These are phyloP conservation scores for Podila minutissima DNA, from an alignment of 192 early-diverging fungal genomes.

Conservation along the genomic window DNA sequence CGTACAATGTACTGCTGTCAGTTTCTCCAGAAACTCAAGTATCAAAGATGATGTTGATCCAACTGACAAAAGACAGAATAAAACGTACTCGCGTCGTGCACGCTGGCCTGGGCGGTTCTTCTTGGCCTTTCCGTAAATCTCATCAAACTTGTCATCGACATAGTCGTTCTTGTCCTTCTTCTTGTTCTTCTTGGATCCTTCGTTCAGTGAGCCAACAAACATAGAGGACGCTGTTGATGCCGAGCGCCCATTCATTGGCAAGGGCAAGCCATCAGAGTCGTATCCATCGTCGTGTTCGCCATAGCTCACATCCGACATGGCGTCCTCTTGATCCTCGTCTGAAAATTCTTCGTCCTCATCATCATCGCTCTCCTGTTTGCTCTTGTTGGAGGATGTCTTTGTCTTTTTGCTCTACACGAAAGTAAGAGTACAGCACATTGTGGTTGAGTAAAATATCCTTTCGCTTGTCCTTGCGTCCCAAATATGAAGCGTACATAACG, in stretches of 20 bases:
- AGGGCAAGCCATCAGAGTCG: slow-evolving; percentile 45
- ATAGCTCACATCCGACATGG: slow-evolving; percentile 32
- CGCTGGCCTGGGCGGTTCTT: slow-evolving; percentile 69
- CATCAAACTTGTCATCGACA: slow-evolving; percentile 58
- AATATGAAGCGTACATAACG: no score
- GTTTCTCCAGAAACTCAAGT: slow-evolving; percentile 2
- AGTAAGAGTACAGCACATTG: neutral
- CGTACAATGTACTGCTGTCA: neutral
- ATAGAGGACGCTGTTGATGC: slow-evolving; percentile 24
- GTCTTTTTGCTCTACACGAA: slow-evolving; percentile 22
- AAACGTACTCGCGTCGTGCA: slow-evolving; percentile 55
- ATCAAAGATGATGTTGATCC: neutral
- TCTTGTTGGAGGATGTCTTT: slow-evolving; percentile 25
- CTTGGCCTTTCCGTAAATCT: slow-evolving; percentile 56
- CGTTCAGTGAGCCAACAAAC: slow-evolving; percentile 48
- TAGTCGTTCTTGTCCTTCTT: slow-evolving; percentile 49
- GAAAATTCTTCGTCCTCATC: slow-evolving; percentile 50
- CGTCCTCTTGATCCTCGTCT: slow-evolving; percentile 8
- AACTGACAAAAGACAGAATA: neutral
- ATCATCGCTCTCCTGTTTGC: slow-evolving; percentile 25
- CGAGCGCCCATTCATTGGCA: slow-evolving; percentile 20
- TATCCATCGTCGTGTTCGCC: slow-evolving; percentile 43
- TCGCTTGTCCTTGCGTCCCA: no score
- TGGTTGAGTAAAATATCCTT: no score
- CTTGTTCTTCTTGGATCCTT: slow-evolving; percentile 31